Conservation (phyloP, 345 rosid genomes). For the Cardamine chenopodiifolia region DNA sequence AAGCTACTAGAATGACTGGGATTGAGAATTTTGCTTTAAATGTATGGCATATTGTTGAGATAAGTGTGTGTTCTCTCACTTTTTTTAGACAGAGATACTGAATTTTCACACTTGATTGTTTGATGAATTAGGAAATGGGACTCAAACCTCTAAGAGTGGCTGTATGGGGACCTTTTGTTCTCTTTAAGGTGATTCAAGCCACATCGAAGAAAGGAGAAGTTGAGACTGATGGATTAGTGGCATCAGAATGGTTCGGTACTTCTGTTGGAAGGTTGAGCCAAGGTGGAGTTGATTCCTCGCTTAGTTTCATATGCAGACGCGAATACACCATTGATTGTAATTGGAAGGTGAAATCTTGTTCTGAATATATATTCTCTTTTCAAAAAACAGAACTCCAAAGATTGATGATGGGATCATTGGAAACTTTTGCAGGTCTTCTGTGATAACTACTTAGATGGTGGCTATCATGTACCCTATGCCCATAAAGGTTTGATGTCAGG, state of each 20-base stretch:
- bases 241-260: constrained; percentile 81
- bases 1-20: constrained; percentile 72
- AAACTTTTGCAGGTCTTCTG: constrained; percentile 73
- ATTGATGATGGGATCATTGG: constrained; percentile 11
- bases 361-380: constrained; percentile 10
- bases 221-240: constrained; percentile 43
- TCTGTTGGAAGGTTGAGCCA: constrained; percentile 56
- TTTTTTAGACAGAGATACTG: constrained; percentile 21
- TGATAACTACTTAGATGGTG: constrained; percentile 97
- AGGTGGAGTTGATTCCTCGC: constrained; percentile 64
- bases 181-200: constrained; percentile 58
- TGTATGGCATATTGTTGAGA: constrained; percentile 46
- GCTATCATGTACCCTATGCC: constrained; percentile 95
- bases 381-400: background rate
- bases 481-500: constrained; percentile 86
- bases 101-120: constrained; percentile 23
- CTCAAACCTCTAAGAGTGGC: constrained; percentile 70
- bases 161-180: constrained; percentile 90
- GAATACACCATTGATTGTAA: constrained; percentile 78
- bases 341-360: constrained; percentile 71
- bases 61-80: background rate
- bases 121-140: constrained; percentile 72
- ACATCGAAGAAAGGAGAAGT: constrained; percentile 29
- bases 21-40: constrained; percentile 58
- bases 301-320: constrained; percentile 69